Evolutionary conservation across 345 rosid species (phyloP).

Genomic region (Populus euphratica): DNA sequence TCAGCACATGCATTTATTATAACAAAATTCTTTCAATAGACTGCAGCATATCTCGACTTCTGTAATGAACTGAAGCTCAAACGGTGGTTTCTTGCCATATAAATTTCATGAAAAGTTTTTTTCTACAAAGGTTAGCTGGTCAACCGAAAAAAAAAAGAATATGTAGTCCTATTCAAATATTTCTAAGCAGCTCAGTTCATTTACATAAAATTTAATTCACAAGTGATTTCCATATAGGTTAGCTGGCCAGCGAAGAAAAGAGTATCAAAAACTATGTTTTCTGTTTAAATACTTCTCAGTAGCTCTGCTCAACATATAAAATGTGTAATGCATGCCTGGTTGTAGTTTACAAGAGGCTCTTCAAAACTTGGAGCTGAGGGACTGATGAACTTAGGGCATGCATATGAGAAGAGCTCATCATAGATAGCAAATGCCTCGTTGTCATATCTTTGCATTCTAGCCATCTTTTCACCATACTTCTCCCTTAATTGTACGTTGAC

Average conservation of each 20-base stretch:
- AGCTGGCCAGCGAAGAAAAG: background rate
- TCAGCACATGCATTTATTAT: background rate
- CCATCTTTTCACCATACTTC: conserved; percentile 98
- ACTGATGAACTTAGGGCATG: conserved; percentile 96
- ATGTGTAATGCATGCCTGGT: conserved; percentile 52
- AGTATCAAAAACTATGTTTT: background rate
- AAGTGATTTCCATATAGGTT: background rate
- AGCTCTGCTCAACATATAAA: background rate
- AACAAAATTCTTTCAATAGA: background rate
- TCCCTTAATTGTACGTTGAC: conserved; percentile 81
- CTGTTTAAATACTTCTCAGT: background rate
- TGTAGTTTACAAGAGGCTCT: conserved; percentile 92
- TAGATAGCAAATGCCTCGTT: conserved; percentile 78
- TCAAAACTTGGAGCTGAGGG: conserved; percentile 92
- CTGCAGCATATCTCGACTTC: background rate
- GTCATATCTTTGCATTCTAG: conserved; percentile 84
- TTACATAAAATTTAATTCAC: background rate
- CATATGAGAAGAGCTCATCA: conserved; percentile 97
- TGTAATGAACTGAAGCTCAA: background rate
- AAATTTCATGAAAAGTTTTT: background rate
- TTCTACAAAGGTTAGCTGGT: too few relatives aligned
- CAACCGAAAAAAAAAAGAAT: too few relatives aligned
- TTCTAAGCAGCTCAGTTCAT: background rate
- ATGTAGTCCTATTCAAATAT: too few relatives aligned
- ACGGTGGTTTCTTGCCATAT: background rate